A percentile compares a stretch with the other conserved stretches of the same genome.
Evolutionary conservation across 306 rosid species (phyloP).

Genomic region (Abrus pulchellus): DNA sequence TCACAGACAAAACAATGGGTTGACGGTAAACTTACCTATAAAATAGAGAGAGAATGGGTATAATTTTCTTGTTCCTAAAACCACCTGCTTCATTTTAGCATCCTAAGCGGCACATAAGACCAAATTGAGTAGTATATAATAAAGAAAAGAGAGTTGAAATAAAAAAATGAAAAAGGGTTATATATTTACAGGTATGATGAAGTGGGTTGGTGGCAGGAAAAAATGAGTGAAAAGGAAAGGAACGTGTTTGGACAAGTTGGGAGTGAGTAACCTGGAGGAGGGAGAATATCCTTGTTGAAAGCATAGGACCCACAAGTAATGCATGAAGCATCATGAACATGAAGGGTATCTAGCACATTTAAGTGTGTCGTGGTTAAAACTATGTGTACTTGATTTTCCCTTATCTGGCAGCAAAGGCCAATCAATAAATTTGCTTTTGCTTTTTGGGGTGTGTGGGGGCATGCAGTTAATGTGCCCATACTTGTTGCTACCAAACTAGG

Average conservation of each 20-base stretch:
- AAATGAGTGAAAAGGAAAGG: conserved; percentile 1
- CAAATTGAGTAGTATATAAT: conserved; percentile 17
- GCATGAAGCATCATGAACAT: neutral
- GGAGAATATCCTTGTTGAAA: neutral
- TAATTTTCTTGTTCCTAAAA: conserved; percentile 34
- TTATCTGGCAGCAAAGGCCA: neutral
- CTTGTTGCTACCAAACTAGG: neutral
- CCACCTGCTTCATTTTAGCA: conserved; percentile 3
- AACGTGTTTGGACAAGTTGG: neutral
- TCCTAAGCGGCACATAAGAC: neutral
- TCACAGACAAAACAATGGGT: conserved; percentile 24
- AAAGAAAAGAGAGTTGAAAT: neutral
- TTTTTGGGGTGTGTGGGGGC: conserved; percentile 1
- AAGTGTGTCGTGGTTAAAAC: conserved; percentile 15
- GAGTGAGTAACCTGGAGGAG: conserved; percentile 33
- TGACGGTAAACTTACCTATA: conserved; percentile 45
- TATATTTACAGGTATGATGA: neutral
- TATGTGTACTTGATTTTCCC: conserved; percentile 13
- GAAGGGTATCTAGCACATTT: conserved; percentile 8
- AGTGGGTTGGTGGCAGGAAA: neutral
- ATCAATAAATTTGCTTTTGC: conserved; percentile 19
- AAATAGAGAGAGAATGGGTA: neutral
- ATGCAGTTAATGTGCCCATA: neutral
- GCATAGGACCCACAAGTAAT: neutral
- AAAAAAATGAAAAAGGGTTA: neutral